These are phyloP conservation scores for Aurifilum marmelostoma DNA, from an alignment of 2,329 filamentous ascomycete species.

Conservation along the genomic window DNA sequence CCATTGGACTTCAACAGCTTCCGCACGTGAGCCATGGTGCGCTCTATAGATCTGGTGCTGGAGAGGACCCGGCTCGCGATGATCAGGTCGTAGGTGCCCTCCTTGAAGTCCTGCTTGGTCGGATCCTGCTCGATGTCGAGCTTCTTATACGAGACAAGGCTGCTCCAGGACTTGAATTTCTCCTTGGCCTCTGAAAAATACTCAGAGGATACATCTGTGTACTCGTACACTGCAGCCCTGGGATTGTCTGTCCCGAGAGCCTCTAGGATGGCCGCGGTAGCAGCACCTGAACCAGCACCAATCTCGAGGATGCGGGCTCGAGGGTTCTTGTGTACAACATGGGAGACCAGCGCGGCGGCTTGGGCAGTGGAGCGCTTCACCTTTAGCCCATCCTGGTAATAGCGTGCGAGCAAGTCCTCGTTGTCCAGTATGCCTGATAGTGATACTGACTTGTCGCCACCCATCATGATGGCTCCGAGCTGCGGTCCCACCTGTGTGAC, in stretches of 20 bases:
- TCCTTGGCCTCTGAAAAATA: slow-evolving; percentile 34
- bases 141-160: slow-evolving; percentile 36
- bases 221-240: slow-evolving; percentile 29
- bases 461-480: slow-evolving; percentile 40
- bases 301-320: slow-evolving; percentile 26
- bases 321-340: slow-evolving; percentile 34
- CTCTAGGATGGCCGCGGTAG: slow-evolving; percentile 22
- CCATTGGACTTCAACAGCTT: slow-evolving; percentile 40
- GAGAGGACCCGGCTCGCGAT: slow-evolving; percentile 40
- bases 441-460: slow-evolving; percentile 35
- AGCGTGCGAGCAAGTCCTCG: slow-evolving; percentile 40
- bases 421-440: slow-evolving; percentile 39
- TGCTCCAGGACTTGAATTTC: slow-evolving; percentile 35
- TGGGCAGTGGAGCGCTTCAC: slow-evolving; percentile 33
- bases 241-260: slow-evolving; percentile 19
- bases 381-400: slow-evolving; percentile 37
- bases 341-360: slow-evolving; percentile 32
- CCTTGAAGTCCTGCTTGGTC: slow-evolving; percentile 38
- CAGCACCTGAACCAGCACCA: slow-evolving; percentile 24
- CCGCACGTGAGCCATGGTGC: slow-evolving; percentile 36
- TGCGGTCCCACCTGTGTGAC: slow-evolving; percentile 36
- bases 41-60: slow-evolving; percentile 33
- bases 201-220: slow-evolving; percentile 25
- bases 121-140: slow-evolving; percentile 38
- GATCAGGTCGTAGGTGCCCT: slow-evolving; percentile 38